Percentiles rank a stretch among this genome's conserved stretches.
Conservation (phyloP, 2,329 filamentous ascomycete genomes). For the Exophiala viscosa region DNA sequence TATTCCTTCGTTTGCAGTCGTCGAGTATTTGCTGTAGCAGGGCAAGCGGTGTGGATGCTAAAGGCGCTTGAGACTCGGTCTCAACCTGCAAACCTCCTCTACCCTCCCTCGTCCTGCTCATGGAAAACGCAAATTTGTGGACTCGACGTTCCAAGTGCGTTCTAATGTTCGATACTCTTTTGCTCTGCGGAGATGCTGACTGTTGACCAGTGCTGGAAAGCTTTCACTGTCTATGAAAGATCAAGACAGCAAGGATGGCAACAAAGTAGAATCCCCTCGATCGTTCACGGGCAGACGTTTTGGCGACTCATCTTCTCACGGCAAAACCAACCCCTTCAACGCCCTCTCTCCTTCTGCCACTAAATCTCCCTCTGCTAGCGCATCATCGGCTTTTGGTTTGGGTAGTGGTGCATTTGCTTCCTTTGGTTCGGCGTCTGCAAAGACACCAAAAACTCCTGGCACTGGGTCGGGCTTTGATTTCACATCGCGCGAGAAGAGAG, state of each 20-base stretch:
- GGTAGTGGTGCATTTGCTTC: constrained; percentile 95
- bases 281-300: constrained; percentile 69
- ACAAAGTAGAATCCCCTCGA: constrained; percentile 58
- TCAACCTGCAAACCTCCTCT: neutral
- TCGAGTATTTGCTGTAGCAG: no score
- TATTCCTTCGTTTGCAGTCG: neutral
- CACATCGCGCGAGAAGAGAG: constrained; percentile 64
- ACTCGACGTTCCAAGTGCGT: constrained; percentile 48
- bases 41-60: no score
- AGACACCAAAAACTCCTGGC: constrained; percentile 76
- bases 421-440: constrained; percentile 66
- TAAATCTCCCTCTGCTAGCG: constrained; percentile 69
- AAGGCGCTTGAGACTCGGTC: neutral
- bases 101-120: constrained; percentile 31
- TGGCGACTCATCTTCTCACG: constrained; percentile 68
- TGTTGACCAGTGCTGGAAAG: constrained; percentile 67
- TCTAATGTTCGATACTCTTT: neutral
- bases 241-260: constrained; percentile 52
- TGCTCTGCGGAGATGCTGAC: constrained; percentile 27
- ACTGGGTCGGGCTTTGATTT: constrained; percentile 72
- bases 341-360: constrained; percentile 67
- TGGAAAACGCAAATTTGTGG: constrained; percentile 52
- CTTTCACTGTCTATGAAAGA: constrained; percentile 79
- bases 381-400: constrained; percentile 85
- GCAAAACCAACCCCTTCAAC: constrained; percentile 73